Conservation (phyloP, 495 filamentous ascomycete genomes). For the Penicillium coprophilum region DNA sequence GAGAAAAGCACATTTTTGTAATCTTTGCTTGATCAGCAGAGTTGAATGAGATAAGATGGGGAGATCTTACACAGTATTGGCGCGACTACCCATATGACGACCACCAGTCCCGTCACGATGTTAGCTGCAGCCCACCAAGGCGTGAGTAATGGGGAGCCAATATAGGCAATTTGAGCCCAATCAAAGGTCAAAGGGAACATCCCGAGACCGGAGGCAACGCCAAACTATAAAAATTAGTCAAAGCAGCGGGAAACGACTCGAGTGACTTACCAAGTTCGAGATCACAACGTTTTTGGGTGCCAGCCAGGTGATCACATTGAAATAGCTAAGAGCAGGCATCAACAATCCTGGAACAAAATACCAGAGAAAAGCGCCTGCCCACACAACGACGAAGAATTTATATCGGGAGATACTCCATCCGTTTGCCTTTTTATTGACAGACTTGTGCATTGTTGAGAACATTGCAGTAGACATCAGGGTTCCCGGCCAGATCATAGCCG, state of each 20-base stretch:
- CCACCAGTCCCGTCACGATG: slow-evolving; percentile 73
- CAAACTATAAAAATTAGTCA: slow-evolving; percentile 51
- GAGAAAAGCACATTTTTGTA: slow-evolving; percentile 76
- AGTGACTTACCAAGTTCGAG: slow-evolving; percentile 25
- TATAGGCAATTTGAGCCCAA: slow-evolving; percentile 90
- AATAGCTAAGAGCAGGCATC: slow-evolving; percentile 84
- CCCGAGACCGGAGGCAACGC: slow-evolving; percentile 79
- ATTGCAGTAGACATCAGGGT: slow-evolving; percentile 85
- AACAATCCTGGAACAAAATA: slow-evolving; percentile 84
- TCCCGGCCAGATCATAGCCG: slow-evolving; percentile 70
- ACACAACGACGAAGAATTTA: slow-evolving; percentile 75
- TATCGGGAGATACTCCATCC: slow-evolving; percentile 80
- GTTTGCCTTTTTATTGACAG: slow-evolving; percentile 75
- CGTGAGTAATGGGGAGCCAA: slow-evolving; percentile 76
- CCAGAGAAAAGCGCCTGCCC: slow-evolving; percentile 60
- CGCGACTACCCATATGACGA: slow-evolving; percentile 80
- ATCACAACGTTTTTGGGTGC: slow-evolving; percentile 71
- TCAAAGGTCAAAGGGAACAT: slow-evolving; percentile 86
- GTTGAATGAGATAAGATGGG: neutral
- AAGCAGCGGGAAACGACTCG: neutral
- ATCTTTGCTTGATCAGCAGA: slow-evolving; percentile 35
- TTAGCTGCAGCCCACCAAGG: slow-evolving; percentile 91
- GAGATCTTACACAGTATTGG: slow-evolving; percentile 56
- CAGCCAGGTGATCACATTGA: slow-evolving; percentile 86
- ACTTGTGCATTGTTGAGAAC: slow-evolving; percentile 82